Evolutionary conservation across 208 protist genomes (phyloP), one percentile per base, ranked within the genome.

Genomic region (Leishmania martiniquensis): DNA sequence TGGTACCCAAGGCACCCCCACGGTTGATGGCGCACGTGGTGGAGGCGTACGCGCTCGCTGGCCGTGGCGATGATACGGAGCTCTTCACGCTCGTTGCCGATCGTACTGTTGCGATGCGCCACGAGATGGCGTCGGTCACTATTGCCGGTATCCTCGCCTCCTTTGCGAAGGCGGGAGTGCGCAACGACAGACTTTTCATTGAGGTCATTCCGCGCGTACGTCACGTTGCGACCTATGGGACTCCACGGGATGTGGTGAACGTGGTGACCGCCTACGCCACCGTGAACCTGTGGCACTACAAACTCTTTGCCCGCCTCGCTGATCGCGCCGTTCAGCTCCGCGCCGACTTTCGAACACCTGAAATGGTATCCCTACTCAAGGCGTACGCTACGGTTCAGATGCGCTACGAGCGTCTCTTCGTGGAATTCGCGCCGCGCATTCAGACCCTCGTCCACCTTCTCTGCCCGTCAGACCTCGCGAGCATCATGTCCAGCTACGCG

Each of bases 281-380:
- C 6, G 88, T 93, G 54, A 88, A 87, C 22, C 49, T 97, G 57
- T 97, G 94, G 94, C 94, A 97, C 68, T 96, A 97, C 81, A 92
- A 93, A 59, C 86, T 97, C 13, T 97, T 97, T 75, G 80, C 87
- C 37, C 78, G 84, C 32, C 86, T 97, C 20, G 94, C 91, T 12
- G 94, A 97, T 51, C 87, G 92, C 15, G 92, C 92, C 9, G 82
- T 96, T 32, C 84, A 92, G 73, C 68, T 95, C 5, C 85, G 89
- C 4, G 84, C 80, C 20, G 91, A 97, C 51, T 91, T 95, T 73
- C 84, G 78, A 4, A 74, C 78, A 6, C 22, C 81, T 29, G 83
- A 87, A 42, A 47, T 95, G 47, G 76, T 89, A 62, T 69, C 73
- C 9, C 72, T 97, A 6, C 81, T 95, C 4, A 73, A 84, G 39